These are phyloP conservation scores for Macrotyloma uniflorum DNA, from an alignment of 306 rosid genomes.

Conservation along the genomic window DNA sequence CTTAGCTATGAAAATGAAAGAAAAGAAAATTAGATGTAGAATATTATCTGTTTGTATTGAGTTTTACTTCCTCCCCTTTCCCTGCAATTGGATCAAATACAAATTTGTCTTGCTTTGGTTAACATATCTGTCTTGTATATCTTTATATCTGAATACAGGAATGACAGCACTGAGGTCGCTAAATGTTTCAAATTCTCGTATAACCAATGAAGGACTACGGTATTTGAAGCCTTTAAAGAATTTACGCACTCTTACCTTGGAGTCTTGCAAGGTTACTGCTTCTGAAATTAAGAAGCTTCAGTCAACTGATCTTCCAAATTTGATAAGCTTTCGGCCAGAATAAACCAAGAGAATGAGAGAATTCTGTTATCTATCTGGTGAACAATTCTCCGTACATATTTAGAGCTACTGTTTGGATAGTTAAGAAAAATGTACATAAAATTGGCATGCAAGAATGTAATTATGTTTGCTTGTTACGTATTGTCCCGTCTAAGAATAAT, in stretches of 20 bases:
- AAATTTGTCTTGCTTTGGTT: conserved; percentile 2
- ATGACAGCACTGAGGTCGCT: conserved; percentile 78
- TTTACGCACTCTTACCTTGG: conserved; percentile 75
- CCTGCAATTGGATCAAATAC: conserved; percentile 7
- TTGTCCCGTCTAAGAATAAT: not conserved
- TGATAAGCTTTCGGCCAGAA: conserved; percentile 88
- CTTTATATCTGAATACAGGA: conserved; percentile 55
- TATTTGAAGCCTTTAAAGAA: conserved; percentile 83
- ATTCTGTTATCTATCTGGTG: conserved; percentile 26
- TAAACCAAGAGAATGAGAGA: conserved; percentile 35
- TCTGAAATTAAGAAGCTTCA: conserved; percentile 84
- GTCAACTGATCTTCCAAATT: conserved; percentile 70
- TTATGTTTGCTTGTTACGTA: conserved; percentile 19
- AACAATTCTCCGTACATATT: conserved; percentile 44
- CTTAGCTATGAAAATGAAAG: conserved; percentile 18
- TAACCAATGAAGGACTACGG: conserved; percentile 70
- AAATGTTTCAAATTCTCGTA: conserved; percentile 76
- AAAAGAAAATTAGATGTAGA: conserved; percentile 14
- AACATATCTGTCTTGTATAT: not conserved
- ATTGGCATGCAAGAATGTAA: conserved; percentile 34
- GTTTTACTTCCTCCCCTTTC: conserved; percentile 23
- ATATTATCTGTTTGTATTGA: not conserved
- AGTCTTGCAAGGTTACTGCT: conserved; percentile 82
- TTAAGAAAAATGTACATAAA: conserved; percentile 27
- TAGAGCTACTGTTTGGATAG: conserved; percentile 35